These are phyloP conservation scores for Sphagnum contortum DNA, from an alignment of 225 moss, liverwort and hornwort genomes.

Conservation along the genomic window DNA sequence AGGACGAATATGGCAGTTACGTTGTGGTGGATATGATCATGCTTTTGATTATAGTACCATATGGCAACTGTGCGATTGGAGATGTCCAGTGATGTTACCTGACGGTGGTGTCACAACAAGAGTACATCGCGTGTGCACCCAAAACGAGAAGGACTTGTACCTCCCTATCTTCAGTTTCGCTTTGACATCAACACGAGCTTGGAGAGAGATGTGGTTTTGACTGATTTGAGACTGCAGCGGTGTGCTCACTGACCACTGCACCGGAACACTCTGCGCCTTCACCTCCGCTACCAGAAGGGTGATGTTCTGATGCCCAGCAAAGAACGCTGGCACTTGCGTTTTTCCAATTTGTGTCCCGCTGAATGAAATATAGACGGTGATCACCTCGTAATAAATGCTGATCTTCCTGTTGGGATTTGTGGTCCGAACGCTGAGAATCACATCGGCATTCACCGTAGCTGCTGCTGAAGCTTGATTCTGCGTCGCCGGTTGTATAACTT, in stretches of 20 bases:
- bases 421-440: slow-evolving; percentile 38
- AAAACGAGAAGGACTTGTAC: slow-evolving; percentile 43
- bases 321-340: slow-evolving; percentile 47
- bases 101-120: slow-evolving; percentile 16
- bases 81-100: no score
- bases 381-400: slow-evolving; percentile 68
- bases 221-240: slow-evolving; percentile 9
- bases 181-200: slow-evolving; percentile 35
- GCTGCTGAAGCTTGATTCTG: no score
- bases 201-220: slow-evolving; percentile 37
- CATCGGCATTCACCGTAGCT: slow-evolving; percentile 21
- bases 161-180: slow-evolving; percentile 51
- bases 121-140: slow-evolving; percentile 64
- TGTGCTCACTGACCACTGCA: slow-evolving; percentile 2
- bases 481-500: no score
- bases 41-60: no score
- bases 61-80: no score
- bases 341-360: slow-evolving; percentile 28
- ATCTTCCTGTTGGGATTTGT: slow-evolving; percentile 79
- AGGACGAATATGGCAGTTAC: no score
- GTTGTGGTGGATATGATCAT: no score
- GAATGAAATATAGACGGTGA: slow-evolving; percentile 36
- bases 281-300: slow-evolving; percentile 24
- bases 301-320: slow-evolving; percentile 62
- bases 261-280: neutral